A percentile compares a stretch with the other conserved stretches of the same genome.
Evolutionary conservation across 2,329 filamentous ascomycete genomes (phyloP).

Genomic region (Ophiostoma himal-ulmi): DNA sequence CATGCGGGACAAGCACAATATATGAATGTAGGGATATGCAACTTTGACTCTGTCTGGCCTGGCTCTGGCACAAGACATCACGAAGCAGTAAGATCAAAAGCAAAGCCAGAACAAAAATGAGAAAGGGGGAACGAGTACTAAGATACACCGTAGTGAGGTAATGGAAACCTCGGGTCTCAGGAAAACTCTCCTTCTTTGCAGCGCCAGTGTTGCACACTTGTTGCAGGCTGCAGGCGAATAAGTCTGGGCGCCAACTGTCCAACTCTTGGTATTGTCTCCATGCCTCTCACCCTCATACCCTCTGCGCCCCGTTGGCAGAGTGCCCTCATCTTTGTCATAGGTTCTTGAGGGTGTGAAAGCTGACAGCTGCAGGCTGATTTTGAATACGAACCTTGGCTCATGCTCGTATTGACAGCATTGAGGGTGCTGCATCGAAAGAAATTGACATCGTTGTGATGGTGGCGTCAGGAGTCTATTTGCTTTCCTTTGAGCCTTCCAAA

Average conservation of each 20-base stretch:
- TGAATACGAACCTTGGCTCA: not conserved
- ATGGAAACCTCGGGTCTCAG: not conserved
- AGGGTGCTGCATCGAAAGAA: not conserved
- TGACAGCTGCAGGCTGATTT: not conserved
- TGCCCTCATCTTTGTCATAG: no score
- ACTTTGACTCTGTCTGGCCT: not conserved
- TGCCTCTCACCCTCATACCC: not conserved
- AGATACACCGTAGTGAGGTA: not conserved
- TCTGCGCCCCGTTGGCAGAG: not conserved
- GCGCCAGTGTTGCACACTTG: slow-evolving; percentile 13
- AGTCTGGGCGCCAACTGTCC: slow-evolving; percentile 6
- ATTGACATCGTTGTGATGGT: not conserved
- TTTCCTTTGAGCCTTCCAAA: not conserved
- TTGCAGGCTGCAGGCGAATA: slow-evolving; percentile 7
- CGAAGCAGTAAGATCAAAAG: not conserved
- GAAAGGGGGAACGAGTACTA: not conserved
- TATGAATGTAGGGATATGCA: not conserved
- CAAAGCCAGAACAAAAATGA: not conserved
- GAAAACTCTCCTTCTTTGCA: slow-evolving; percentile 4
- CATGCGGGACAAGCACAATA: not conserved
- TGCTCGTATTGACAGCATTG: not conserved
- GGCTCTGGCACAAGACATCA: not conserved
- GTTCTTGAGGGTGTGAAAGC: not conserved
- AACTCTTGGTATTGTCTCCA: slow-evolving; percentile 8
- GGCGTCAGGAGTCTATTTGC: not conserved